Conservation (phyloP, 176 grass and related monocot genomes). For the Carex cristatella region DNA sequence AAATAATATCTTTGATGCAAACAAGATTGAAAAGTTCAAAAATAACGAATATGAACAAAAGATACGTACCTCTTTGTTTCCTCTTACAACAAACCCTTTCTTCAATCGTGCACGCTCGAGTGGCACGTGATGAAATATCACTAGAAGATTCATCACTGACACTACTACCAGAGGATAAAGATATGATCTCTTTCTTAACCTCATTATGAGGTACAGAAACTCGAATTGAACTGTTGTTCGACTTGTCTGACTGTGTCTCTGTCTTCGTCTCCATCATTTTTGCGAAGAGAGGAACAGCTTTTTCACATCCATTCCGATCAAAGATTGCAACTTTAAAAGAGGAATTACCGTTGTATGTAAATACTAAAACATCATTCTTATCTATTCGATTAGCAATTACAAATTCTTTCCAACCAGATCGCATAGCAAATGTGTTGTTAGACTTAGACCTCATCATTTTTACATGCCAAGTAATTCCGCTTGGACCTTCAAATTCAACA, state of each 20-base stretch:
- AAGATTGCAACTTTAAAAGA: constrained; percentile 42
- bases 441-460: background rate
- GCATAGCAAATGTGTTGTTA: constrained; percentile 5
- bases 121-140: background rate
- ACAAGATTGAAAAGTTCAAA: background rate
- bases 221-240: background rate
- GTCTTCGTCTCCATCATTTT: background rate
- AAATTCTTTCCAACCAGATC: constrained; percentile 45
- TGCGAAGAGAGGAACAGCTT: constrained; percentile 23
- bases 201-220: background rate
- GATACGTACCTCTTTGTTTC: background rate
- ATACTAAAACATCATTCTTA: background rate
- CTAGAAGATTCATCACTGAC: background rate
- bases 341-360: constrained; percentile 22
- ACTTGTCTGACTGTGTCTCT: background rate
- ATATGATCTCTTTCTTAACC: background rate
- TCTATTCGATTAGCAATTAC: background rate
- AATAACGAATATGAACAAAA: background rate
- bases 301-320: constrained; percentile 36
- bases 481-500: constrained; percentile 24
- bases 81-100: background rate
- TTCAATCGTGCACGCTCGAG: background rate
- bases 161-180: background rate
- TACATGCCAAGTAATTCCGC: constrained; percentile 28
- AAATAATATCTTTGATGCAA: background rate